Conservation (phyloP, 768 basidiomycete genomes). For the Macrolepiota fuliginosa region DNA sequence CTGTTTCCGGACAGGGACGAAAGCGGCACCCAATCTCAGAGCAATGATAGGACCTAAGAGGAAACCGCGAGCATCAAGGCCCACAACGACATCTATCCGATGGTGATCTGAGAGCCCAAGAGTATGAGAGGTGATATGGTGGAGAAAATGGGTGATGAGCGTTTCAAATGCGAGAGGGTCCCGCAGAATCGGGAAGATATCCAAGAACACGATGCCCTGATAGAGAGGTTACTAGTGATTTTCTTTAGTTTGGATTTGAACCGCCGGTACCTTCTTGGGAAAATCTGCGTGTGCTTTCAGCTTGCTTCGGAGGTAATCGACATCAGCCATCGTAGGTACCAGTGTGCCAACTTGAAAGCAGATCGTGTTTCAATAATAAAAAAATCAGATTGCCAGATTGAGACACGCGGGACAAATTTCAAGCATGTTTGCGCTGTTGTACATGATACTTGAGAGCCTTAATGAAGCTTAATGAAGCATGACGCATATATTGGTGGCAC, state of each 20-base stretch:
- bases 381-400: background rate
- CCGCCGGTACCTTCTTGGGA: slow-evolving; percentile 74
- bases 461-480: slow-evolving; percentile 11
- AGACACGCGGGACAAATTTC: background rate
- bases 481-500: slow-evolving; percentile 24
- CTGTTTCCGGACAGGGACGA: slow-evolving; percentile 91
- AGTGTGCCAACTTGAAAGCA: background rate
- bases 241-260: background rate
- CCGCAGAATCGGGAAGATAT: slow-evolving; percentile 91
- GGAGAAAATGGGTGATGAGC: slow-evolving; percentile 82
- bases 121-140: slow-evolving; percentile 82
- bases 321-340: slow-evolving; percentile 64
- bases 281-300: slow-evolving; percentile 72
- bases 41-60: slow-evolving; percentile 92
- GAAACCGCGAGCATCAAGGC: slow-evolving; percentile 95
- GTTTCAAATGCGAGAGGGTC: slow-evolving; percentile 87
- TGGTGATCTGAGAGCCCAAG: slow-evolving; percentile 54
- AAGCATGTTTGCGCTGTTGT: background rate
- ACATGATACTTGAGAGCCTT: background rate
- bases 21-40: slow-evolving; percentile 85
- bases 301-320: slow-evolving; percentile 63
- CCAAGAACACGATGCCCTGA: slow-evolving; percentile 89
- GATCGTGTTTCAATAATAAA: background rate
- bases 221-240: background rate
- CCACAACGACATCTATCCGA: slow-evolving; percentile 91